phyloP scores from a whole-genome alignment of 2,329 filamentous ascomycete genomes.

The Colletotrichum sp. region DNA sequence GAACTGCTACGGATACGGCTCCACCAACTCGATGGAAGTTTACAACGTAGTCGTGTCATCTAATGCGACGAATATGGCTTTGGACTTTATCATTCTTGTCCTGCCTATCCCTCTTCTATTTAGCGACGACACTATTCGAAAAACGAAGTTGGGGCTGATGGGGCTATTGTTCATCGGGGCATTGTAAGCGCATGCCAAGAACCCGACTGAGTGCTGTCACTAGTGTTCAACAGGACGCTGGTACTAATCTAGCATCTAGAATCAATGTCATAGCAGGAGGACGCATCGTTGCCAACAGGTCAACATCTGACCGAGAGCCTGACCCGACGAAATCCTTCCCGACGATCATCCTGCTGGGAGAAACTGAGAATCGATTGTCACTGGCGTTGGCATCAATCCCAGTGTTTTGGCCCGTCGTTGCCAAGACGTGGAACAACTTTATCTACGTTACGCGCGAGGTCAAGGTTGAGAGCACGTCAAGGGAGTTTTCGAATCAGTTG shows the following conservation, averaged over 20 bases:
- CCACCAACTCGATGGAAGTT: not conserved
- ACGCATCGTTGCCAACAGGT: not conserved
- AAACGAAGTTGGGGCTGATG: not conserved
- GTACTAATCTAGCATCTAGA: not conserved
- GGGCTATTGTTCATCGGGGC: not conserved
- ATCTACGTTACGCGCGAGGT: slow-evolving; percentile 5
- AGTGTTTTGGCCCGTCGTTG: not conserved
- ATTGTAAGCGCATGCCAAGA: not conserved
- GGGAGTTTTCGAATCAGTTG: not conserved
- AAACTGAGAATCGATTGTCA: not conserved
- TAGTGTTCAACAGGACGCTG: not conserved
- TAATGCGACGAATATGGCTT: not conserved
- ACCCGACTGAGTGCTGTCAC: not conserved
- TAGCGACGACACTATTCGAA: not conserved
- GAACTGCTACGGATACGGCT: slow-evolving; percentile 3
- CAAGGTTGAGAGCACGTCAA: not conserved
- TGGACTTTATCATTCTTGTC: slow-evolving; percentile 5
- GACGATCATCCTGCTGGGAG: not conserved
- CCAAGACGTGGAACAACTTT: not conserved
- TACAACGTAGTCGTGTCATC: not conserved
- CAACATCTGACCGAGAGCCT: not conserved
- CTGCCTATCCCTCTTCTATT: not conserved
- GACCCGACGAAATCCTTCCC: not conserved
- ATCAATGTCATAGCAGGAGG: not conserved
- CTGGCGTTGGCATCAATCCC: slow-evolving; percentile 1